A percentile compares a stretch with the other conserved stretches of the same genome.
These are phyloP conservation scores for Stephania japonica DNA, from an alignment of 164 flowering plant species.

Conservation along the genomic window DNA sequence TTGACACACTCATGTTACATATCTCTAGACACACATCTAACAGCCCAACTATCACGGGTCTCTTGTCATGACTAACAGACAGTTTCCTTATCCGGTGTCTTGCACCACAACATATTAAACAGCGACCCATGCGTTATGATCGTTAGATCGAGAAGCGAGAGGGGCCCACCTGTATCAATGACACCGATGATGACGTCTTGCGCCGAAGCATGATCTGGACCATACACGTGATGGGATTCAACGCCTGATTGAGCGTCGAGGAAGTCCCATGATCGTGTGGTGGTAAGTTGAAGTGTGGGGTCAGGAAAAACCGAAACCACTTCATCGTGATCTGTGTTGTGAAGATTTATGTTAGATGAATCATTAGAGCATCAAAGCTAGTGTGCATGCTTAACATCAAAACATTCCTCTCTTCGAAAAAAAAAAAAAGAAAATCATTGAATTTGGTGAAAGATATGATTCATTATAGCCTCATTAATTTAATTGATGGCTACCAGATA, in stretches of 20 bases:
- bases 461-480: background rate
- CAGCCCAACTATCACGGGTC: no score
- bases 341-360: background rate
- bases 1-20: no score
- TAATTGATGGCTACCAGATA: constrained; percentile 41
- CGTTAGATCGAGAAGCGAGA: background rate
- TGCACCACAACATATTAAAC: background rate
- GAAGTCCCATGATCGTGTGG: constrained; percentile 36
- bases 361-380: background rate
- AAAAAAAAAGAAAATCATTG: no score
- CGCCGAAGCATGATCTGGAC: background rate
- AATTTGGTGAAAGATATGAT: background rate
- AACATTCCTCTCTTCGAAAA: background rate
- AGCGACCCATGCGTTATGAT: no score
- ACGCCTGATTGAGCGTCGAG: constrained; percentile 13
- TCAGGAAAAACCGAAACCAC: constrained; percentile 29
- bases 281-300: constrained; percentile 26
- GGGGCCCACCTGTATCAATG: constrained; percentile 27
- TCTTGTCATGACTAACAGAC: no score
- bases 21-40: no score
- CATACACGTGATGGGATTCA: background rate
- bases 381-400: background rate
- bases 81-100: background rate
- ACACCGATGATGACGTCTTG: constrained; percentile 27
- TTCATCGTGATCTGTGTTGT: constrained; percentile 32